Base-by-base conservation (phyloP, 192 early-diverging fungal species). In the Phycomyces nitens region DNA sequence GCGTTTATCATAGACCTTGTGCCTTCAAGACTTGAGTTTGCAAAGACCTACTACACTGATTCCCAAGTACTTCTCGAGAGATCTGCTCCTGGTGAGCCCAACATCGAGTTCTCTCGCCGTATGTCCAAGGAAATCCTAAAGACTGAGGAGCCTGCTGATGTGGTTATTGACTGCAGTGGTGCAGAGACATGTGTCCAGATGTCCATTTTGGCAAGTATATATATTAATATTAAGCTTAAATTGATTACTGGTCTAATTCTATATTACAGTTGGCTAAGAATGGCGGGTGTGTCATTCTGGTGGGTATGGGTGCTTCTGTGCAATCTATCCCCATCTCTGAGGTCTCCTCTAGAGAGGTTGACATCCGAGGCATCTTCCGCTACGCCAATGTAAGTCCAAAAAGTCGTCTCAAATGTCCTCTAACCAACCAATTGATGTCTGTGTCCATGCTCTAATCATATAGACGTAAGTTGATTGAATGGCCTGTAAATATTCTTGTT, bases 171-270 rank as follows among this genome's bases (percentile, higher is more conserved):
- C 42, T 71, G 69, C 43, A 65, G 66, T 20, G 77, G 77, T 40
- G 77, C 70, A 18, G 77, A 79, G 52, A 72, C 74, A 10, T 75
- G 69, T 56, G 74, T 73, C 20, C 73, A 75, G 53, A 79, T 64
- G 51, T 50, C 73, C 5, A 58, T 78, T 40, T 75, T 50, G 27
- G 76, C 74, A 65, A 74, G 67, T 49, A 9, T 4, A n/a, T n/a
- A n/a, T n/a, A n/a, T n/a, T n/a, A n/a, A n/a, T n/a, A n/a, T 16
- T 26, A 21, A 41, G 12, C 1, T 58, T 38, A 44, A 18, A 55
- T 51, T 22, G 41, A 14, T 40, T 8, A 20, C 18, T 55, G 18
- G 6, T 43, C 26, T 39, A 53, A 24, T 21, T 60, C 39, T 22
- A 23, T 18, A 5, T 22, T 34, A 27, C 50, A 70, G 73, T 27